Evolutionary conservation across 1,139 yeast species (phyloP), one percentile per base, ranked within the genome.

Genomic region (Sugiyamaella novakii): DNA sequence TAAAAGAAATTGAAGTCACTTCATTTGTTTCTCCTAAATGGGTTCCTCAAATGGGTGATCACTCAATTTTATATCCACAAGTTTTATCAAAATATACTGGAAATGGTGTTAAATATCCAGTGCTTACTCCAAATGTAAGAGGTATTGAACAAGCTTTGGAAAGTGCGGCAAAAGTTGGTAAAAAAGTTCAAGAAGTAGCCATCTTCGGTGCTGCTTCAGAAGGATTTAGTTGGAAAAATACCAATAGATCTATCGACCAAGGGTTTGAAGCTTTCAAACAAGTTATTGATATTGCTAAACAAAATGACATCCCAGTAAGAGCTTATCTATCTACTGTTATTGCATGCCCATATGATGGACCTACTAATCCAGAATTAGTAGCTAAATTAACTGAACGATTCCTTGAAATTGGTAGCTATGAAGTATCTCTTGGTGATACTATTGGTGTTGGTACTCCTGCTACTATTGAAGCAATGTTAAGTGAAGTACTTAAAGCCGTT

Each of bases 21-120:
- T 60, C 70, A 3, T 67, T 67, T 54, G 71, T 67, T n/a, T 63
- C 69, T 5, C 70, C 69, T 4, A 67, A 67, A 47, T 67, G 71
- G 70, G 69, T 67, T 6, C 71, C 71, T 21, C 71, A 67, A 47
- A 62, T 66, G 66, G 63, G 60, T 8, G 69, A 66, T 43, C 56
- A 62, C 14, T 50, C 53, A 19, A 51, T 54, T 24, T 37, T 61
- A 3, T 52, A 50, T 42, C 55, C 56, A 19, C 35, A 47, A 12
- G 60, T 64, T 18, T 36, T 62, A 40, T 38, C 44, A 7, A 55
- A 52, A 39, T 52, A 54, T 27, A 24, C 38, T 8, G 57, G 56
- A 28, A 60, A 59, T 42, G 61, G 63, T 11, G 62, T 60, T 14
- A 43, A 49, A 25, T 67, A 61, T 49, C 67, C 70, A 0, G 68